These are phyloP conservation scores for Saksenaea vasiformis DNA, from an alignment of 371 early-diverging fungal species.

Conservation along the genomic window DNA sequence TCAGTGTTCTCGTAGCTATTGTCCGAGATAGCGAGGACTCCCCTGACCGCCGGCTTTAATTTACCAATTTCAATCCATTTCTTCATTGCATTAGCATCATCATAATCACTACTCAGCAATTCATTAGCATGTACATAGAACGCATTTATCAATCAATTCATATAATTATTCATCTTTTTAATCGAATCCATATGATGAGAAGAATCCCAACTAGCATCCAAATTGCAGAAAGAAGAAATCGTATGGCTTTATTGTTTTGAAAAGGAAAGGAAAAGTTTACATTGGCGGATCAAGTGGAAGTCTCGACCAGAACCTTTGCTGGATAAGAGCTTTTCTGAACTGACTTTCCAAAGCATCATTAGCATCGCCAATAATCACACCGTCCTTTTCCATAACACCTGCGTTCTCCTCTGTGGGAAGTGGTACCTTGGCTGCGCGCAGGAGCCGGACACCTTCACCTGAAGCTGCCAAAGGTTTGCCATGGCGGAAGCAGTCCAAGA, in stretches of 20 bases:
- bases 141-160: not conserved
- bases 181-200: not conserved
- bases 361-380: slow-evolving; percentile 20
- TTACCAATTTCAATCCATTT: not conserved
- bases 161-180: not conserved
- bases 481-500: slow-evolving; percentile 39
- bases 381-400: slow-evolving; percentile 13
- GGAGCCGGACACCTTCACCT: slow-evolving; percentile 23
- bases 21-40: slow-evolving; percentile 54
- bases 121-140: not conserved
- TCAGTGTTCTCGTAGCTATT: slow-evolving; percentile 73
- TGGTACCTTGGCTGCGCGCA: slow-evolving; percentile 20
- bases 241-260: not conserved
- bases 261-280: not conserved
- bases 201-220: not conserved
- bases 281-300: slow-evolving; percentile 30
- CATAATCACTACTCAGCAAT: not conserved
- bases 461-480: slow-evolving; percentile 41
- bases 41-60: slow-evolving; percentile 12
- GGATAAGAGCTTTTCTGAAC: slow-evolving; percentile 23
- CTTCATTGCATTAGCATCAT: not conserved
- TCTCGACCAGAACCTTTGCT: slow-evolving; percentile 41
- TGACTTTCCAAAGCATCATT: not conserved
- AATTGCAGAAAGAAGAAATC: not conserved
- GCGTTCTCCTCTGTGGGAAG: slow-evolving; percentile 6